A percentile compares a stretch with the other conserved stretches of the same genome.
Evolutionary conservation across 2,329 filamentous ascomycete genomes (phyloP).

Genomic region (Cercospora sp.): DNA sequence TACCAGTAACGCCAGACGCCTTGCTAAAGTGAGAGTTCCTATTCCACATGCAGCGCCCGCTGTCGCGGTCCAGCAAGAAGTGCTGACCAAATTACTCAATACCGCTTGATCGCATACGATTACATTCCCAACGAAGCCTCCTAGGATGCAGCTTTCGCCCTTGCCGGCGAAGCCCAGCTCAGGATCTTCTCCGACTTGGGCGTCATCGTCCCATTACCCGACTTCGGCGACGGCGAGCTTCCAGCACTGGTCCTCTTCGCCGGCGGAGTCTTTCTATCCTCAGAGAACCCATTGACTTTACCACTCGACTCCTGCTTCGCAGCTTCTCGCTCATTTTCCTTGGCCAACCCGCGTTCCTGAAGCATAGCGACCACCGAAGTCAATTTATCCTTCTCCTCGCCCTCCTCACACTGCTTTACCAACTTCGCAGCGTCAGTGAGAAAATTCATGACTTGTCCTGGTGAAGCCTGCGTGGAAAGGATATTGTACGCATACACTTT

Average conservation of each 20-base stretch:
- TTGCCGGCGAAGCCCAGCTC: conserved; percentile 21
- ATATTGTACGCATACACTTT: conserved; percentile 33
- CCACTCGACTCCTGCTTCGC: not conserved
- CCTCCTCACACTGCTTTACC: conserved; percentile 17
- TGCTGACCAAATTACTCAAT: not conserved
- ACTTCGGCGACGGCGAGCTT: not conserved
- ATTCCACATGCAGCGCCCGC: not conserved
- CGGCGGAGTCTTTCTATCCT: not conserved
- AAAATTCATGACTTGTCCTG: conserved; percentile 25
- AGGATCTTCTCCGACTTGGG: conserved; percentile 30
- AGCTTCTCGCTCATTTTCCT: conserved; percentile 9
- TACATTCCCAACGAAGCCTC: not conserved
- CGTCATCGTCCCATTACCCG: conserved; percentile 23
- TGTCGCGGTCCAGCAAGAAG: not conserved
- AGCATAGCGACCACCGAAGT: conserved; percentile 25
- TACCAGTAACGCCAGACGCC: conserved; percentile 12
- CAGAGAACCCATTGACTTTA: not conserved
- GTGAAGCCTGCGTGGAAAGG: conserved; percentile 24
- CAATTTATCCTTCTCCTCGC: conserved; percentile 22
- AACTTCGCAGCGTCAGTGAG: conserved; percentile 25
- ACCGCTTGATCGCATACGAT: not conserved
- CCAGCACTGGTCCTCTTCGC: not conserved
- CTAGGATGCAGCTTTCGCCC: not conserved
- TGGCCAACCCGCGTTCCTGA: conserved; percentile 17
- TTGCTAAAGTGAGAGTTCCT: conserved; percentile 13